Evolutionary conservation across 2,329 filamentous ascomycete genomes (phyloP).

Genomic region (Aureobasidium musti): DNA sequence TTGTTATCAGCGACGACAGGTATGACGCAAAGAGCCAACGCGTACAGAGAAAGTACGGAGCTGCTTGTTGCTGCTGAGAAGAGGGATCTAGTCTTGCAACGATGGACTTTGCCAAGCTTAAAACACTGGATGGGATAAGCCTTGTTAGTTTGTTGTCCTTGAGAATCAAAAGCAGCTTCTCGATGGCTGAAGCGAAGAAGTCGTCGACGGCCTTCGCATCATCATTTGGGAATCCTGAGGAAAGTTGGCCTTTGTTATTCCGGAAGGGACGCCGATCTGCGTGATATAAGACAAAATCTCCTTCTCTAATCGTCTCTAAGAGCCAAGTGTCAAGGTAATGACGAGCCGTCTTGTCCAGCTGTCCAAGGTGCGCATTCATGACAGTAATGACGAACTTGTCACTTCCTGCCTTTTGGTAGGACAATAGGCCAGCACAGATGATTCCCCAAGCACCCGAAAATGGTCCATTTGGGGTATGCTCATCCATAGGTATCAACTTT

Average conservation of each 20-base stretch:
- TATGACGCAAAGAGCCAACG: constrained; percentile 93
- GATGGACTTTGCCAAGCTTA: constrained; percentile 83
- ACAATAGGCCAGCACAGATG: constrained; percentile 79
- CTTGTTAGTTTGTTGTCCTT: constrained; percentile 76
- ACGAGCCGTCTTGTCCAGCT: constrained; percentile 87
- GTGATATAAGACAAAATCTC: constrained; percentile 84
- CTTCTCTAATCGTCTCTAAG: constrained; percentile 91
- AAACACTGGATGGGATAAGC: constrained; percentile 80
- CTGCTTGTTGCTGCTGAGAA: constrained; percentile 67
- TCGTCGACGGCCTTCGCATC: constrained; percentile 81
- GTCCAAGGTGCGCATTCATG: constrained; percentile 81
- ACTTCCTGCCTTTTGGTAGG: constrained; percentile 71
- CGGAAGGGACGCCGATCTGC: constrained; percentile 73
- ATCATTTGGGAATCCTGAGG: constrained; percentile 68
- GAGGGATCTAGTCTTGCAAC: constrained; percentile 66
- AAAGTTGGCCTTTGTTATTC: constrained; percentile 68
- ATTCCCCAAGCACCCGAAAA: constrained; percentile 82
- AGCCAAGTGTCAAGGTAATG: constrained; percentile 91
- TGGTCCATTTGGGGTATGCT: background rate
- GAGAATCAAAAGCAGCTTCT: constrained; percentile 79
- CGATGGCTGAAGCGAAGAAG: constrained; percentile 82
- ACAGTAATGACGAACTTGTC: constrained; percentile 82
- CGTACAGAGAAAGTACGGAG: constrained; percentile 80
- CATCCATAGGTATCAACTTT: constrained; percentile 49
- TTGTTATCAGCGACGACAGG: constrained; percentile 77